phyloP scores from a whole-genome alignment of 352 stramenopile genomes.

The Globisporangium parvum region DNA sequence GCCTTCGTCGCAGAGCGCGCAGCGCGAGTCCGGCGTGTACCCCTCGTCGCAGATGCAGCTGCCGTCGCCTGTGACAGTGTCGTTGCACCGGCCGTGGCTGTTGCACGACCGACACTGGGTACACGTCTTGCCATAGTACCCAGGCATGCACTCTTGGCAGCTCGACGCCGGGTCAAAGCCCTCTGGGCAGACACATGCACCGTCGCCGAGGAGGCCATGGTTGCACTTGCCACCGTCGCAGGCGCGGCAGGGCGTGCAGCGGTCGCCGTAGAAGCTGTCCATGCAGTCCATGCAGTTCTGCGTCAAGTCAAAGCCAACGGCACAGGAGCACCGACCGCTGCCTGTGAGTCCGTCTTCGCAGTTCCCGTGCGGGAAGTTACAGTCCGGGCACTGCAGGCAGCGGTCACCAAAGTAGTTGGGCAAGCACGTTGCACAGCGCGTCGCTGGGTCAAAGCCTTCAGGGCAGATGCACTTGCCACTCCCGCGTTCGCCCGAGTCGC shows the following conservation, averaged over 20 bases:
- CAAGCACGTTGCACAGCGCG: slow-evolving; percentile 72
- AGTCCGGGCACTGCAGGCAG: slow-evolving; percentile 70
- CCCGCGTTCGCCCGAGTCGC: slow-evolving; percentile 53
- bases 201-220: slow-evolving; percentile 68
- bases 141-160: slow-evolving; percentile 66
- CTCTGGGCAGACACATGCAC: slow-evolving; percentile 73
- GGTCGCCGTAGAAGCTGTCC: slow-evolving; percentile 67
- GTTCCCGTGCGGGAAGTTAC: slow-evolving; percentile 81
- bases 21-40: slow-evolving; percentile 69
- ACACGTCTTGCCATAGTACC: slow-evolving; percentile 74
- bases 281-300: slow-evolving; percentile 84
- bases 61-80: slow-evolving; percentile 57
- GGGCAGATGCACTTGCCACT: slow-evolving; percentile 64
- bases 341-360: slow-evolving; percentile 79
- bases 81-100: slow-evolving; percentile 75
- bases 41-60: slow-evolving; percentile 80
- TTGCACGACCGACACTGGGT: slow-evolving; percentile 80
- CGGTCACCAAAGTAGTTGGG: slow-evolving; percentile 64
- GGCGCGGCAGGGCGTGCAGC: slow-evolving; percentile 68
- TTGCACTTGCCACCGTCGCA: slow-evolving; percentile 80
- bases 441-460: slow-evolving; percentile 70
- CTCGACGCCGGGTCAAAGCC: slow-evolving; percentile 67
- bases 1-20: slow-evolving; percentile 71
- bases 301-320: slow-evolving; percentile 66
- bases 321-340: slow-evolving; percentile 79